These are phyloP conservation scores for Escallonia herrerae DNA, from an alignment of 129 eudicot species.

Conservation along the genomic window DNA sequence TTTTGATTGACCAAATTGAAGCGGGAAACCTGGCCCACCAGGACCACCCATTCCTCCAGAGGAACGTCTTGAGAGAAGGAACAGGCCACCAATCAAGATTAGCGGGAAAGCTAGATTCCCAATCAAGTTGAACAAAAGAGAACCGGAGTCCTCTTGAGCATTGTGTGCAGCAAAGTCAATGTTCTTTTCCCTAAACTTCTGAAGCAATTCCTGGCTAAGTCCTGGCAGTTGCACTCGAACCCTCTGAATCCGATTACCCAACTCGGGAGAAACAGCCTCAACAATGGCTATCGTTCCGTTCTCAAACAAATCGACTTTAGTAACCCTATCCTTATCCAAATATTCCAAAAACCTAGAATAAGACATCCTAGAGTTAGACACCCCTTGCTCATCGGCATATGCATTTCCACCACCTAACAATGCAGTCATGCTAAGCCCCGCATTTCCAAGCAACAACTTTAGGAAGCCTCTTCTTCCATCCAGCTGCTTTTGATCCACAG, in stretches of 20 bases:
- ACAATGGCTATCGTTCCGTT: conserved; percentile 95
- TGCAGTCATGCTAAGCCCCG: conserved; percentile 54
- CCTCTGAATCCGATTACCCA: conserved; percentile 93
- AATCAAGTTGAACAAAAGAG: conserved; percentile 67
- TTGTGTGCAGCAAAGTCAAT: conserved; percentile 98
- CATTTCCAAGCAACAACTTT: conserved; percentile 66
- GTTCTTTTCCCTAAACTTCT: conserved; percentile 88
- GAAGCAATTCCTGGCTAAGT: conserved; percentile 91
- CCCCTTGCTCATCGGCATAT: conserved; percentile 87
- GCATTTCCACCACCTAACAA: conserved; percentile 60
- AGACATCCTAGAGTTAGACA: conserved; percentile 98
- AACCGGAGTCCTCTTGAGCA: conserved; percentile 98
- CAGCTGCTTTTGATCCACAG: conserved; percentile 41
- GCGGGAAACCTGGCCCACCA: conserved; percentile 92
- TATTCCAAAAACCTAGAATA: conserved; percentile 92
- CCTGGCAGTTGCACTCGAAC: conserved; percentile 98
- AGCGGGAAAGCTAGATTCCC: conserved; percentile 91
- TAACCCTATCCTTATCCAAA: conserved; percentile 86
- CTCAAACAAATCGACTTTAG: conserved; percentile 79
- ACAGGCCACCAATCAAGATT: conserved; percentile 89
- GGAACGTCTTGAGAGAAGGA: conserved; percentile 80
- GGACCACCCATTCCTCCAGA: conserved; percentile 97
- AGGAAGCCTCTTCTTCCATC: conserved; percentile 80
- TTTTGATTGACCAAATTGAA: conserved; percentile 83
- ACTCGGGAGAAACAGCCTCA: conserved; percentile 93